Conservation (phyloP, 306 rosid species). For the Neltuma alba region DNA sequence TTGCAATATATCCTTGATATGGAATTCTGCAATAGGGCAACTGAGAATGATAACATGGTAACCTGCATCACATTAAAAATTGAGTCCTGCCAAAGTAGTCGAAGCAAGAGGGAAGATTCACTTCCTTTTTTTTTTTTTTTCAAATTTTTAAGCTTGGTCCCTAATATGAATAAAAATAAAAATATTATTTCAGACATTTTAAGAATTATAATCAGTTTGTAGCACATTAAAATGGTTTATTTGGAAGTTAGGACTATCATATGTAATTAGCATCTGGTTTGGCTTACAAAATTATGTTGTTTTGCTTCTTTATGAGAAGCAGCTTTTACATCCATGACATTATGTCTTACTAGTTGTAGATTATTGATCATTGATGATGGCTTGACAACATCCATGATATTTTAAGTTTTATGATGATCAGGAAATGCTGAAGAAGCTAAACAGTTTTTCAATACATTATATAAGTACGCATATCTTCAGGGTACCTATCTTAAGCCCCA, state of each 20-base stretch:
- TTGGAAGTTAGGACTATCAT: not conserved
- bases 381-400: not conserved
- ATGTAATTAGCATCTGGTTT: slow-evolving; percentile 1
- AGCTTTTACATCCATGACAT: slow-evolving; percentile 3
- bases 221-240: not conserved
- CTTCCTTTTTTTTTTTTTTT: too few relatives aligned
- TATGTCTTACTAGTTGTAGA: not conserved
- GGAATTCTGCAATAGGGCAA: not conserved
- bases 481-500: slow-evolving; percentile 94
- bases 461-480: slow-evolving; percentile 83
- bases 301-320: slow-evolving; percentile 13
- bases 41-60: slow-evolving; percentile 1
- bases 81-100: not conserved
- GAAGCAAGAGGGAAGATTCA: not conserved
- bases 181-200: not conserved
- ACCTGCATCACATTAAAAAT: slow-evolving; percentile 10
- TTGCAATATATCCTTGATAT: not conserved
- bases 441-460: slow-evolving; percentile 69
- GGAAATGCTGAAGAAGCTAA: slow-evolving; percentile 78
- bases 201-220: slow-evolving; percentile 8
- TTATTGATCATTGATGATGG: not conserved
- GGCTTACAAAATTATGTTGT: slow-evolving; percentile 11
- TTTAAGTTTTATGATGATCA: slow-evolving; percentile 43
- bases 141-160: not conserved
- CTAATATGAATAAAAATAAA: slow-evolving; percentile 7